Base-by-base conservation (phyloP, 352 stramenopile species). In the Phytophthora podocarpi region DNA sequence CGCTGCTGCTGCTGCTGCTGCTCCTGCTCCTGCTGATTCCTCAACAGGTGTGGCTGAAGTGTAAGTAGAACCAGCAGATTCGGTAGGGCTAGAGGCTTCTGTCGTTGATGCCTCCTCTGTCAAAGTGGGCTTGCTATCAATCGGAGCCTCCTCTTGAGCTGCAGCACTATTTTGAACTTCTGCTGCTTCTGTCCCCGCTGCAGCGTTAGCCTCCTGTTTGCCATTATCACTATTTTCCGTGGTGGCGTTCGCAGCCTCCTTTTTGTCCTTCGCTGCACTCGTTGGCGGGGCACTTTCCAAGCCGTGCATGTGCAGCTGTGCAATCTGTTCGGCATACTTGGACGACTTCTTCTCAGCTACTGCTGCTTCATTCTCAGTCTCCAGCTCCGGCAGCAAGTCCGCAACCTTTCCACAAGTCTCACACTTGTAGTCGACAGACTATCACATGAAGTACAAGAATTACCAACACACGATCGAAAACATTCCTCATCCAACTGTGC, bases 251-350 rank as follows among this genome's bases (percentile, higher is more conserved):
- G 23, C 16, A 28, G 35, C 18, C 50, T 74, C 40, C 21, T 74
- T 48, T 34, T 23, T 49, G 9, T 67, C 60, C 1, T 54, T 59
- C 2, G 60, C 30, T 23, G 23, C 45, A 45, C 16, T 52, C 24
- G 34, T 18, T 35, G 47, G 40, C 46, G 43, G 16, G 1, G 47
- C 51, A n/a, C 27, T 60, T 52, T 93, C 85, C 20, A 91, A 45
- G 50, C 74, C 88, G 70, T 94, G 85, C 45, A 94, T 80, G 52
- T 94, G 85, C 12, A 94, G 55, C 56, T 94, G 81, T 10, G 82
- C 82, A 63, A 94, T 94, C 51, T 94, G 85, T 9, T 80, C 78
- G 0, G 81, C 79, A 61, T 92, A 94, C 58, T 91, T 91, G 32
- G 78, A 89, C 1, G 79, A 73, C 11, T 80, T 77, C 31, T 70